These are phyloP conservation scores for Colletotrichum sp. DNA, from an alignment of 2,329 filamentous ascomycete genomes.

Conservation along the genomic window DNA sequence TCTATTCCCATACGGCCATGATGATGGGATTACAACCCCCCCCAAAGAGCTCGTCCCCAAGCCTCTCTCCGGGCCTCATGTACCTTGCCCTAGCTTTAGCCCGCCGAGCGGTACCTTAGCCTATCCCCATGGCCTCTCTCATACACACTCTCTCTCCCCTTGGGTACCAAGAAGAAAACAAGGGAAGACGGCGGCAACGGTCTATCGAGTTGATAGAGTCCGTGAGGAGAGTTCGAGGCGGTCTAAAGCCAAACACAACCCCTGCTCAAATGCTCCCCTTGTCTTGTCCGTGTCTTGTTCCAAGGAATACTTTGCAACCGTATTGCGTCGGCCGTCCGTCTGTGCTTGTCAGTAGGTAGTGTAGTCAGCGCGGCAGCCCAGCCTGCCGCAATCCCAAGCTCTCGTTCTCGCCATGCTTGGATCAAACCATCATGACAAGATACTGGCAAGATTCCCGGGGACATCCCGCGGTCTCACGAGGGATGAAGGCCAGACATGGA, in stretches of 20 bases:
- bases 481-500: background rate
- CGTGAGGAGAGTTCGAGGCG: conserved; percentile 17
- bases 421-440: conserved; percentile 4
- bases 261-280: conserved; percentile 5
- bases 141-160: background rate
- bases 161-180: background rate
- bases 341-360: background rate
- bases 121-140: background rate
- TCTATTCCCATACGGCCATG: background rate
- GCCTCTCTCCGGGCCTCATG: background rate
- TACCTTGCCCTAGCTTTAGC: background rate
- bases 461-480: background rate
- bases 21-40: background rate
- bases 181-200: background rate
- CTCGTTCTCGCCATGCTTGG: background rate
- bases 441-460: background rate
- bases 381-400: background rate
- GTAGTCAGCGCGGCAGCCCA: background rate
- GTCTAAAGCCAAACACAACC: conserved; percentile 17
- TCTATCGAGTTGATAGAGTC: conserved; percentile 11
- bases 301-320: conserved; percentile 3
- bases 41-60: background rate
- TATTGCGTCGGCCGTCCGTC: background rate
- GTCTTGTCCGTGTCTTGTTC: conserved; percentile 1
- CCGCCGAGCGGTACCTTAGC: conserved; percentile 9